Conservation (phyloP, 768 basidiomycete genomes). For the Leucosporidium scottii region DNA sequence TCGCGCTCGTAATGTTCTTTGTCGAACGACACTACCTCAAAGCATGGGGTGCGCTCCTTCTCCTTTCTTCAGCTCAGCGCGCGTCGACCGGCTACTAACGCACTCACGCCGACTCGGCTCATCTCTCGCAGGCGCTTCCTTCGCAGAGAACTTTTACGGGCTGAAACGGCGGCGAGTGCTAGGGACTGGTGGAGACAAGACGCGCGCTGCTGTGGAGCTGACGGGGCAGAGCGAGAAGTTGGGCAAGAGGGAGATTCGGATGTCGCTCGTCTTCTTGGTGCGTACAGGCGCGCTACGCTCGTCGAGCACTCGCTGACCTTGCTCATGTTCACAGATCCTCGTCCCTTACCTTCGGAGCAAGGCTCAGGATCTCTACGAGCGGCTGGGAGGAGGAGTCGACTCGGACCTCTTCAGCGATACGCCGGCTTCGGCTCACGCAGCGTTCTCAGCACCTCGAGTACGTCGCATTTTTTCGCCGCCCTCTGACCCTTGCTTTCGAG, state of each 20-base stretch:
- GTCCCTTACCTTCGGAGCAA: constrained; percentile 85
- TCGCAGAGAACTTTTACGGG: constrained; percentile 93
- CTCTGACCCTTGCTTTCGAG: too few species aligned
- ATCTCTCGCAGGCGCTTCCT: constrained; percentile 66
- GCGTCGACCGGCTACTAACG: neutral
- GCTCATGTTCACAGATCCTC: constrained; percentile 54
- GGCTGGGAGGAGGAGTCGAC: constrained; percentile 71
- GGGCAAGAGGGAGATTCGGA: constrained; percentile 59
- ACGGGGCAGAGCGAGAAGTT: constrained; percentile 57
- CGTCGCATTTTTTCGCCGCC: too few species aligned
- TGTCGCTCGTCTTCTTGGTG: constrained; percentile 73
- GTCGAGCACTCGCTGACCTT: neutral
- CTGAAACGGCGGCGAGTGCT: constrained; percentile 63
- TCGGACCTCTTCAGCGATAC: constrained; percentile 33
- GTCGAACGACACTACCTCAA: constrained; percentile 86
- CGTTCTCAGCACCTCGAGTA: too few species aligned
- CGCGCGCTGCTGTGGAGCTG: constrained; percentile 41
- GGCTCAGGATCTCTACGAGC: constrained; percentile 81
- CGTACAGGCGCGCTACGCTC: constrained; percentile 35
- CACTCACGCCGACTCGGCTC: neutral
- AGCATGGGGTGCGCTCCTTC: constrained; percentile 60
- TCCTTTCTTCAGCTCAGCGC: neutral
- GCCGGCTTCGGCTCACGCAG: neutral
- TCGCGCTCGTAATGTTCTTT: constrained; percentile 76
- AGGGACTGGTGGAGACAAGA: constrained; percentile 36